Percentiles rank a stretch among this genome's conserved stretches.
phyloP scores from a whole-genome alignment of 306 rosid species.

The Vigna unguiculata region DNA sequence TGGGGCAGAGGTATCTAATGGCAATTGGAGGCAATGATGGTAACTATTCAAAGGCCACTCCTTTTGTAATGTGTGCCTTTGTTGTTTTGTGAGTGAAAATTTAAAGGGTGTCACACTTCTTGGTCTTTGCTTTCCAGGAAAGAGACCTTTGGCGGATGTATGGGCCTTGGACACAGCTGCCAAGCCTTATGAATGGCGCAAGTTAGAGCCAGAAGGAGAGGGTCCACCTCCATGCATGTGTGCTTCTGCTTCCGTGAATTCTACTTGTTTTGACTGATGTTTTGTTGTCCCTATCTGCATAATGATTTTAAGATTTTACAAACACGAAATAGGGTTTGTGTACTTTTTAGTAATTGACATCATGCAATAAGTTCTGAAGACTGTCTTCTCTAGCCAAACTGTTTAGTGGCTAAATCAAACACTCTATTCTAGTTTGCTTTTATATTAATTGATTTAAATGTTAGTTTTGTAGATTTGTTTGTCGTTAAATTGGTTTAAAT shows the following conservation, averaged over 20 bases:
- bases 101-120: constrained; percentile 27
- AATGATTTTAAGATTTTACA: constrained; percentile 26
- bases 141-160: constrained; percentile 99
- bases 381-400: constrained; percentile 21
- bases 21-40: constrained; percentile 99
- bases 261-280: constrained; percentile 38
- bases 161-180: constrained; percentile 99
- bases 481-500: neutral
- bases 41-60: constrained; percentile 46
- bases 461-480: constrained; percentile 19
- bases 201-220: constrained; percentile 99
- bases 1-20: constrained; percentile 99
- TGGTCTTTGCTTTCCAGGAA: constrained; percentile 67
- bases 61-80: constrained; percentile 19
- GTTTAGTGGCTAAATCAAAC: constrained; percentile 31
- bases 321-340: constrained; percentile 13
- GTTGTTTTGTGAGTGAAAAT: constrained; percentile 33
- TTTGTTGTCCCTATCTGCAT: constrained; percentile 20
- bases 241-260: constrained; percentile 43
- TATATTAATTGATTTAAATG: constrained; percentile 12
- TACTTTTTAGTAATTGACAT: constrained; percentile 22
- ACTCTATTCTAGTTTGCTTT: constrained; percentile 24
- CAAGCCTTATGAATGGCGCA: constrained; percentile 99
- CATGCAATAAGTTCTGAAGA: constrained; percentile 25
- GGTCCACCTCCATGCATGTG: constrained; percentile 99